These are phyloP conservation scores for Fraxinus xanthoxyloides DNA, from an alignment of 305 asterid genomes.

Conservation along the genomic window DNA sequence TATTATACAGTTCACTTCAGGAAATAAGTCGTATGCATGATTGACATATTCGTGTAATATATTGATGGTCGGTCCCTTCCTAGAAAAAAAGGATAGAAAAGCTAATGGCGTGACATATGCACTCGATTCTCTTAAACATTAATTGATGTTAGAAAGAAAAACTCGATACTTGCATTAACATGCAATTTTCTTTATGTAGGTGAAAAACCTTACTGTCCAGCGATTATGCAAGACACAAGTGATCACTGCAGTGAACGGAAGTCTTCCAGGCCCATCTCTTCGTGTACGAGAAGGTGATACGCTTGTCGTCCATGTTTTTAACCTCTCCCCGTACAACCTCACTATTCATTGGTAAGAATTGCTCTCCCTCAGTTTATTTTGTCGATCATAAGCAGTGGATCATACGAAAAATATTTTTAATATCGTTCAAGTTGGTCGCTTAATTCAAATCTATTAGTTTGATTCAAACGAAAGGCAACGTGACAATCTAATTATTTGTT, in stretches of 20 bases:
- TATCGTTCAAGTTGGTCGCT: background rate
- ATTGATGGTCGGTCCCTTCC: background rate
- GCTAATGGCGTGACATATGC: background rate
- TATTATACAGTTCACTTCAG: background rate
- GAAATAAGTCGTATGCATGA: background rate
- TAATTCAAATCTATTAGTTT: background rate
- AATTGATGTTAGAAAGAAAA: background rate
- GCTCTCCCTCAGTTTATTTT: background rate
- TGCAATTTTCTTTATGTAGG: constrained; percentile 31
- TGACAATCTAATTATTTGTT: background rate
- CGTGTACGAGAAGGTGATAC: constrained; percentile 59
- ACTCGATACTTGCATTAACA: background rate
- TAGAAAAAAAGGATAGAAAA: background rate
- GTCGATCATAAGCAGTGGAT: too few species aligned
- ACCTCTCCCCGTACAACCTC: constrained; percentile 55
- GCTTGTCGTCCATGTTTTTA: constrained; percentile 45
- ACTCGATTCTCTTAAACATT: background rate
- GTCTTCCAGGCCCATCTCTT: constrained; percentile 62
- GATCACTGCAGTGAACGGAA: constrained; percentile 62
- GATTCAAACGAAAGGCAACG: background rate
- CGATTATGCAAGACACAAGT: constrained; percentile 47
- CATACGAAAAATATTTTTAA: too few species aligned
- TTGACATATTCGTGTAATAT: background rate
- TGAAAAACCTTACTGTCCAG: constrained; percentile 42
- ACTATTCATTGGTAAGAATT: constrained; percentile 55